These are phyloP conservation scores for Colletotrichum australisinense DNA, from an alignment of 2,329 filamentous ascomycete species.

Conservation along the genomic window DNA sequence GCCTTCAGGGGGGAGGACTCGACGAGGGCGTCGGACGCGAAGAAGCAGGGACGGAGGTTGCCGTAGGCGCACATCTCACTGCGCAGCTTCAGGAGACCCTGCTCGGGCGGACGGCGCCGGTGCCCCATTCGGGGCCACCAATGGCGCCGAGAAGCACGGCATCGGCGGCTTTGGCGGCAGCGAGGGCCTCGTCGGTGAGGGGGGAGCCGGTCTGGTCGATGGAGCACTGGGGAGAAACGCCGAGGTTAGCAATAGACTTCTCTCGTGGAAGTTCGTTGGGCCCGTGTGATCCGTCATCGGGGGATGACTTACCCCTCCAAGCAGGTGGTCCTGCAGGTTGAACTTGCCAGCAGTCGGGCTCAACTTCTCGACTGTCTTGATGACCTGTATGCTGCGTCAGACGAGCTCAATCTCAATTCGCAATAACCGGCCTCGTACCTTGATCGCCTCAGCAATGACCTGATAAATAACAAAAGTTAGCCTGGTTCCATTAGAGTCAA, in stretches of 20 bases:
- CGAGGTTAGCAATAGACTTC: no score
- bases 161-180: constrained; percentile 85
- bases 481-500: no score
- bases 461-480: no score
- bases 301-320: constrained; percentile 82
- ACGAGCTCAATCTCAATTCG: no score
- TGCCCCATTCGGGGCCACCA: constrained; percentile 97
- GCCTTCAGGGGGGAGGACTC: constrained; percentile 89
- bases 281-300: background rate
- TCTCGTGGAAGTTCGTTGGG: background rate
- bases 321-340: constrained; percentile 88
- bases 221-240: constrained; percentile 72
- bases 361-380: constrained; percentile 79
- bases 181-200: constrained; percentile 85
- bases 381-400: constrained; percentile 63
- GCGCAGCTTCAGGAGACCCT: constrained; percentile 89
- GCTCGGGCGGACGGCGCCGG: constrained; percentile 86
- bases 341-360: constrained; percentile 79
- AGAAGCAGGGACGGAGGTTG: constrained; percentile 96
- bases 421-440: no score
- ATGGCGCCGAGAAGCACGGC: constrained; percentile 94
- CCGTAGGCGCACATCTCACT: constrained; percentile 95
- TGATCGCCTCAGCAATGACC: no score
- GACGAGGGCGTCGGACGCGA: constrained; percentile 87
- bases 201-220: constrained; percentile 85